Evolutionary conservation across 768 basidiomycete species (phyloP).

Genomic region (Tricholoma bakamatsutake): DNA sequence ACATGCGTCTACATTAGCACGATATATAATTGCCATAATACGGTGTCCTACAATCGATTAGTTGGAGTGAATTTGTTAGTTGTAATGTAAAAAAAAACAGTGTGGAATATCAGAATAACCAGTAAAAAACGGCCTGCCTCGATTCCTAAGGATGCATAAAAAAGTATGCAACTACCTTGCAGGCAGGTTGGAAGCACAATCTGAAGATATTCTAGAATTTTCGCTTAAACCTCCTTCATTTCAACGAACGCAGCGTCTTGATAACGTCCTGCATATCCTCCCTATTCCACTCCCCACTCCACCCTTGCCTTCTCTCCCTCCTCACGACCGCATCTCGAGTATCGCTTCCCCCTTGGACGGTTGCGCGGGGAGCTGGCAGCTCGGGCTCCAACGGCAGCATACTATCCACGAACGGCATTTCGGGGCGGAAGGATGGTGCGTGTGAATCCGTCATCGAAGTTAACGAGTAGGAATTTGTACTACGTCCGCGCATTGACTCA

Average conservation of each 20-base stretch:
- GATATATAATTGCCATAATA: background rate
- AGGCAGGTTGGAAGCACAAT: background rate
- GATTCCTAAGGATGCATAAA: background rate
- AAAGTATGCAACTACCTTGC: background rate
- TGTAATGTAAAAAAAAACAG: background rate
- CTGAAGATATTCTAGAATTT: background rate
- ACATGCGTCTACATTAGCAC: background rate
- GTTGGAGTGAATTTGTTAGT: background rate
- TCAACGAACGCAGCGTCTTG: constrained; percentile 15
- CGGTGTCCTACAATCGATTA: background rate
- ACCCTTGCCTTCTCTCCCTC: constrained; percentile 18
- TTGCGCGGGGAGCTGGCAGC: background rate
- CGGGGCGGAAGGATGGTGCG: constrained; percentile 4
- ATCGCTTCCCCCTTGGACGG: background rate
- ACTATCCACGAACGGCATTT: constrained; percentile 10
- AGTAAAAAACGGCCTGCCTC: background rate
- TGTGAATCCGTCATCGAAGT: constrained; percentile 2
- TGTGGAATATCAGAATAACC: background rate
- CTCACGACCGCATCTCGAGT: constrained; percentile 9
- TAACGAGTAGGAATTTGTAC: background rate
- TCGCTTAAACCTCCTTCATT: background rate
- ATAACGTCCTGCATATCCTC: constrained; percentile 22
- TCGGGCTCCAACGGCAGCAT: background rate
- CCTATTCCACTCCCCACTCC: constrained; percentile 30
- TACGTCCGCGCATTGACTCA: background rate